Conservation (phyloP, 495 filamentous ascomycete genomes). For the Aspergillus sclerotiicarbonarius region DNA sequence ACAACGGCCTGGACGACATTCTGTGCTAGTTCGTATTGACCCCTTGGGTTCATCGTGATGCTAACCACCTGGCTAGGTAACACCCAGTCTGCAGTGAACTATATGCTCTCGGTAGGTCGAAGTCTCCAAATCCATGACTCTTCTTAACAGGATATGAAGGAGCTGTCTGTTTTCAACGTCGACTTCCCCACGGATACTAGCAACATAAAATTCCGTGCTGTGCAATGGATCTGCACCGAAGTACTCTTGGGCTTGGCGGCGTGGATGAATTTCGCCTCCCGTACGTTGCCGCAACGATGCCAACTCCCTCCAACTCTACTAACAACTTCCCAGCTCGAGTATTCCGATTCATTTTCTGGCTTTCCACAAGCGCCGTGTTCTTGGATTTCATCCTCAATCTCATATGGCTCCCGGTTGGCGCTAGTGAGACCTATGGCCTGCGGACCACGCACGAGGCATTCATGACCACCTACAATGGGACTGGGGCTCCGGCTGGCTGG, state of each 20-base stretch:
- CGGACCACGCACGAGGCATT: constrained; percentile 53
- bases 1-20: constrained; percentile 60
- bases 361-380: constrained; percentile 47
- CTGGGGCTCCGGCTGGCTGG: constrained; percentile 53
- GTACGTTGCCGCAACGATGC: constrained; percentile 34
- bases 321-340: constrained; percentile 31
- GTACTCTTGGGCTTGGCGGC: constrained; percentile 44
- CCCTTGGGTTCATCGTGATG: no score
- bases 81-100: constrained; percentile 53
- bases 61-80: constrained; percentile 19
- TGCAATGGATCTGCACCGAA: constrained; percentile 55
- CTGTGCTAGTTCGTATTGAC: constrained; percentile 33
- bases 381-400: constrained; percentile 56
- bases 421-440: constrained; percentile 52
- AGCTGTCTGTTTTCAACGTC: constrained; percentile 53
- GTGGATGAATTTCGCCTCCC: constrained; percentile 44
- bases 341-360: constrained; percentile 48
- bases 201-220: constrained; percentile 51
- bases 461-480: constrained; percentile 57
- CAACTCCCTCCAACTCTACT: not conserved
- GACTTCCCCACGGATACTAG: constrained; percentile 47
- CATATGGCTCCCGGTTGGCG: constrained; percentile 57
- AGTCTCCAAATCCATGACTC: no score
- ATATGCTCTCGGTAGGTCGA: constrained; percentile 49
- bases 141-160: constrained; percentile 25